Base-by-base conservation (phyloP, 2,329 filamentous ascomycete species). In the Myriosclerotinia curreyana region DNA sequence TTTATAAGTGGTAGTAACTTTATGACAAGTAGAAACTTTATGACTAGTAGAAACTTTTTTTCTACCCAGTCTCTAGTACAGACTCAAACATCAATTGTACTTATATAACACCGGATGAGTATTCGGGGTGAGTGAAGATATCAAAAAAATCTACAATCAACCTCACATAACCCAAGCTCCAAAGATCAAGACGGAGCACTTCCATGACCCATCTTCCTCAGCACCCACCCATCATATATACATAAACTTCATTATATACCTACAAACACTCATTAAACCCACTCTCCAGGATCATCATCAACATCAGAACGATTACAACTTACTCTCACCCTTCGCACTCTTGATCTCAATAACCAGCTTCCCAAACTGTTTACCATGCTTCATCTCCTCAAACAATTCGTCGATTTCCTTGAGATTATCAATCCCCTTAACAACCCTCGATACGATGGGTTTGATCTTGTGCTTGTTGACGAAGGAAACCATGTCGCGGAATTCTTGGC, bases 401-500 rank as follows among this genome's bases (percentile, higher is more conserved):
- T 98, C 86, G 62, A 98, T 90, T n/a, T 80, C 88, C n/a, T 86
- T 81, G 8, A 96, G 71, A 70, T 93, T 87, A 60, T 89, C 86
- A 69, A 96, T 77, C 0, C 91, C 91, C 69, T 85, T 85, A 17
- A 90, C 84, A 0, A 87, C 84, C 60, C 88, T 83, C 68, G 89
- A 95, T 0, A 98, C 84, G 4, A 96, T 81, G 0, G 94, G 93
- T 62, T 80, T 83, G 66, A 97, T 87, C 73, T 88, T 83, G 68
- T 91, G 86, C 68, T 86, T 78, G 15, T 81, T 81, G 44, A 97
- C 89, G 77, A 96, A 96, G 1, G 83, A 81, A 7, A 97, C 82
- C 92, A 98, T 96, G 28, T 95, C 91, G n/a, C 80, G 80, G 73
- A 97, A 98, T 77, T 98, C 95, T 73, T 85, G 87, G 52, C 90